phyloP scores from a whole-genome alignment of 2,329 filamentous ascomycete genomes.

The Colletotrichum orchidophilum region DNA sequence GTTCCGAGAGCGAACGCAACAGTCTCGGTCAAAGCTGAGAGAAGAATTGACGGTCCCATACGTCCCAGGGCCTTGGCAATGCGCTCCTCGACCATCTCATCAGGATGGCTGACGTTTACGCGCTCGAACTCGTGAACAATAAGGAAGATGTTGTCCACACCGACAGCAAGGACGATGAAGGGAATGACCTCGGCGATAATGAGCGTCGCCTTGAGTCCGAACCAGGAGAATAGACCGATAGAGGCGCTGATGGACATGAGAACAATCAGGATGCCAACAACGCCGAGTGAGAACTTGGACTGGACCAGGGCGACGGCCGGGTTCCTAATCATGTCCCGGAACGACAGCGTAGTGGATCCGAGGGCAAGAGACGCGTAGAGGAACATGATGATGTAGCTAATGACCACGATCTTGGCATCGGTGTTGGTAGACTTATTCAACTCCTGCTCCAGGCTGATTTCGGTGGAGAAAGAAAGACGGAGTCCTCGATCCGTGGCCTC shows the following conservation, averaged over 20 bases:
- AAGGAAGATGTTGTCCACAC: slow-evolving; percentile 98
- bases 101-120: slow-evolving; percentile 90
- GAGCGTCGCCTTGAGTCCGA: slow-evolving; percentile 91
- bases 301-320: slow-evolving; percentile 88
- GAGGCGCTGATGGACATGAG: slow-evolving; percentile 97
- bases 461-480: slow-evolving; percentile 91
- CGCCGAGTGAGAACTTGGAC: slow-evolving; percentile 95
- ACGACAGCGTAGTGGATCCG: slow-evolving; percentile 84
- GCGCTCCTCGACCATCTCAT: slow-evolving; percentile 86
- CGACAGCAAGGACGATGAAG: slow-evolving; percentile 94
- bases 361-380: slow-evolving; percentile 93
- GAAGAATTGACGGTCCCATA: slow-evolving; percentile 95
- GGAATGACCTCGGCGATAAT: slow-evolving; percentile 99
- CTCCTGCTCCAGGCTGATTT: slow-evolving; percentile 94
- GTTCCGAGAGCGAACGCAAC: slow-evolving; percentile 91
- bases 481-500: slow-evolving; percentile 84
- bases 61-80: slow-evolving; percentile 89
- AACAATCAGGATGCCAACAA: slow-evolving; percentile 93
- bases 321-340: slow-evolving; percentile 81
- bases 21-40: slow-evolving; percentile 95
- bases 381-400: slow-evolving; percentile 99
- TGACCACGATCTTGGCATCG: slow-evolving; percentile 93
- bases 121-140: slow-evolving; percentile 98
- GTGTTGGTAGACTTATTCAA: slow-evolving; percentile 98
- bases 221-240: slow-evolving; percentile 92